Base-by-base conservation (phyloP, 352 stramenopile genomes). In the Phytophthora sp. region DNA sequence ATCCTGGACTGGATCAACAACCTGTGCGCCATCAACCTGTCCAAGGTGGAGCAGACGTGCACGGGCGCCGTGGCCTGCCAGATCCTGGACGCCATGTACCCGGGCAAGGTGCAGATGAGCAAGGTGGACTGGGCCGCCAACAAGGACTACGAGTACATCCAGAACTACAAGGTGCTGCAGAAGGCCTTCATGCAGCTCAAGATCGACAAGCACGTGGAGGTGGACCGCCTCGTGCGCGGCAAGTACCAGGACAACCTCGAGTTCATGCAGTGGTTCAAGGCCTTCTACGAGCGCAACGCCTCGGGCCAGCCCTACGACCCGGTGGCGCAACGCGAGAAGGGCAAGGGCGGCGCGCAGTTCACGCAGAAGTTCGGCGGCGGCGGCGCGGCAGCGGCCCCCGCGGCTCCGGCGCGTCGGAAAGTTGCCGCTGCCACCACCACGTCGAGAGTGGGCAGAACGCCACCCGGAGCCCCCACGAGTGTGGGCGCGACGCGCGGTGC, bases 211-310 rank as follows among this genome's bases (percentile, higher is more conserved):
- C 83, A 98, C 77, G 95, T 99, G 23, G 97, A 99, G 71, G 97
- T 99, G 21, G 93, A 99, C 54, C 96, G 97, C 31, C 85, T 99
- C 26, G 98, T 99, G 64, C 87, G 97, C 18, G 98, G 93, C 41
- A 99, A 99, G 74, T 99, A 99, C 85, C 97, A 99, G 74, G 98
- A 99, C 74, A 99, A 99, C 77, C 87, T 99, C 55, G 98, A 99
- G 77, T 99, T 99, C 72, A 99, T 99, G 91, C 98, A 99, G 81
- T 99, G 97, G 92, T 95, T 97, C 61, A 98, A 97, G 57, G 80
- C 81, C 23, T 98, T 98, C 50, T 97, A 96, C 72, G 91, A 98
- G 42, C 73, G 92, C 54, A 97, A 95, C 54, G 83, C 76, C n/a
- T 83, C 76, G 2, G 71, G 76, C 4, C 64, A 79, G 27, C 92